A percentile compares a stretch with the other conserved stretches of the same genome.
phyloP scores from a whole-genome alignment of 495 filamentous ascomycete genomes.

The Annulohypoxylon stygium region DNA sequence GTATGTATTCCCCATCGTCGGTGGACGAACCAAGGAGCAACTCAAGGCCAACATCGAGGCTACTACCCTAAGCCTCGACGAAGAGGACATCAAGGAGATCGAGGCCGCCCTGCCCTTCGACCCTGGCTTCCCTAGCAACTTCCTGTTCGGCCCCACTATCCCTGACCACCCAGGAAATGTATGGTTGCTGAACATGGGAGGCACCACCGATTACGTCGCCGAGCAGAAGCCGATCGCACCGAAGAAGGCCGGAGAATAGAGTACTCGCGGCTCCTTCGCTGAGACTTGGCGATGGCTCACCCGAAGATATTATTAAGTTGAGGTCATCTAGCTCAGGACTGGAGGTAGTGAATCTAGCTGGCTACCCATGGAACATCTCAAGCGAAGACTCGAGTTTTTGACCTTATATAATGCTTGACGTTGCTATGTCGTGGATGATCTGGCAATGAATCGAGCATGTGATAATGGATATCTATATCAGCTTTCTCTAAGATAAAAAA shows the following conservation, averaged over 20 bases:
- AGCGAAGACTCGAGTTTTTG: neutral
- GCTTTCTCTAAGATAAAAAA: neutral
- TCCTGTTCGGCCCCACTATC: slow-evolving; percentile 60
- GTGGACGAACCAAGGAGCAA: slow-evolving; percentile 69
- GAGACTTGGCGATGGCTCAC: slow-evolving; percentile 39
- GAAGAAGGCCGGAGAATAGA: slow-evolving; percentile 52
- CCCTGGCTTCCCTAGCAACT: slow-evolving; percentile 69
- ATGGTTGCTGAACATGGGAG: slow-evolving; percentile 58
- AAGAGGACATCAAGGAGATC: slow-evolving; percentile 74
- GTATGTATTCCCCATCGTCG: slow-evolving; percentile 82
- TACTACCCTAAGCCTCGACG: slow-evolving; percentile 65
- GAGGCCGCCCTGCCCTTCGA: slow-evolving; percentile 73
- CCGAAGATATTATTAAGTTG: slow-evolving; percentile 13
- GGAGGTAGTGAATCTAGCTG: neutral
- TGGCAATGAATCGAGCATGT: neutral
- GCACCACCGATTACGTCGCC: slow-evolving; percentile 61
- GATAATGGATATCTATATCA: neutral
- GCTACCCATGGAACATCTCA: neutral
- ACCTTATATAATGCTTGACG: neutral
- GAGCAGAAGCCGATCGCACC: slow-evolving; percentile 51
- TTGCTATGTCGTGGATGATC: neutral
- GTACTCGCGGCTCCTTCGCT: slow-evolving; percentile 30
- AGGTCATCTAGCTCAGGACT: neutral
- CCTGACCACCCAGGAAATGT: slow-evolving; percentile 59
- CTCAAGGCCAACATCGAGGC: slow-evolving; percentile 78